Evolutionary conservation across 164 flowering plant genomes (phyloP), one percentile per base, ranked within the genome.

Genomic region (Warburgia ugandensis): DNA sequence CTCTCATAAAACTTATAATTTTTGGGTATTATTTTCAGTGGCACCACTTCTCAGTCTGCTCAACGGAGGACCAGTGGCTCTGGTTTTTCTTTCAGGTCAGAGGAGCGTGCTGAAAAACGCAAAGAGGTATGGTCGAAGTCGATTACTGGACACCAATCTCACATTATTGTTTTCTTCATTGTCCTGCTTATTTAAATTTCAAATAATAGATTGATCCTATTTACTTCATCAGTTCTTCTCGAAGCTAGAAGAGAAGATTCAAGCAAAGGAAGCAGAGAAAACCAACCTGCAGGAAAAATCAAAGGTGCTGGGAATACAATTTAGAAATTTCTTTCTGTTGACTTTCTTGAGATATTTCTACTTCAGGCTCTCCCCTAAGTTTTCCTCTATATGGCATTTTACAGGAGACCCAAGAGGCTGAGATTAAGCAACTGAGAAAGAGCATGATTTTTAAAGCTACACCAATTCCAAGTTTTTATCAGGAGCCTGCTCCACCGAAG

Each of bases 21-120:
- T 62, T 23, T 42, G 6, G 29, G 19, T 61, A 19, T 46, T 51
- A 37, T 48, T 13, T 47, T 35, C 67, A 80, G 78, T 48, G 74
- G 66, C 63, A 56, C 64, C 33, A 75, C 83, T 28, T 61, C 82
- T 26, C 63, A 68, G n/a, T n/a, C n/a, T 65, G 69, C 11, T 42
- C 33, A 6, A n/a, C 65, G 63, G 36, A 78, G 72, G 62, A 68
- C 44, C 65, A 73, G 70, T 56, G 61, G 61, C 16, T 56, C 79
- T 49, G 82, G 72, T 46, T 89, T 81, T 68, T 44, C 83, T 57
- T 89, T 69, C 68, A 77, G 92, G 64, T 68, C 74, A 75, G 80
- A 75, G n/a, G 92, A 88, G 60, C 88, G 97, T 45, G 97, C 92
- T 54, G 94, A 83, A 50, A 88, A 73, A 57, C 58, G 97, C 26